Base-by-base conservation (phyloP, 371 early-diverging fungal genomes). In the Mucor piriformis region DNA sequence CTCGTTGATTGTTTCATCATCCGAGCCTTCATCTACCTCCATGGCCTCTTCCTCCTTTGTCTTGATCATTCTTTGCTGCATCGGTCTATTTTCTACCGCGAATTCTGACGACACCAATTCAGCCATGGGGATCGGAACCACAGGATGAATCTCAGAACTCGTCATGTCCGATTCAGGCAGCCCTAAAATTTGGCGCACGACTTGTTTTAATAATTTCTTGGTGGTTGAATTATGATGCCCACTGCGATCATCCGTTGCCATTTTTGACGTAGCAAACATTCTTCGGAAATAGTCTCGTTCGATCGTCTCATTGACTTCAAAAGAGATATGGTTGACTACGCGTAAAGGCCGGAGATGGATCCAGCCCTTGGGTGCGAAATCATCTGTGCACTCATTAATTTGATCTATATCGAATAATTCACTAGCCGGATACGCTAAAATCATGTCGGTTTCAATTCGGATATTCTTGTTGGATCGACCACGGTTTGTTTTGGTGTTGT, bases 241-340 rank as follows among this genome's bases (percentile, higher is more conserved):
- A 13, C 52, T 50, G 10, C 50, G 58, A 32, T 72, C 68, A 16
- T 72, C 71, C 0, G 61, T 62, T 2, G 69, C 54, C 57, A 77
- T 67, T 43, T 70, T 73, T 3, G 70, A 63, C 0, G 81, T 80
- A 0, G 81, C 72, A 66, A 71, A 76, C 68, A 77, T 69, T 1
- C 74, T 66, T 47, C 63, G 64, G 61, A 78, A 74, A 34, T 70
- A 73, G 35, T 74, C 78, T 4, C 78, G 66, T 27, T 78, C 73
- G 38, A 74, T 69, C 0, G 69, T 37, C 21, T 78, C 74, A 23
- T 78, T 78, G 18, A 72, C 69, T 24, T 70, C 70, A 59, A 78
- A 74, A 0, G 43, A 48, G 23, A 67, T 57, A 6, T 69, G 61
- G 29, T 74, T 68, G 6, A 78, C 57, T 1, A 74, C 58, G 0